Evolutionary conservation across 2,329 filamentous ascomycete species (phyloP).

Genomic region (Penicillium italicum): DNA sequence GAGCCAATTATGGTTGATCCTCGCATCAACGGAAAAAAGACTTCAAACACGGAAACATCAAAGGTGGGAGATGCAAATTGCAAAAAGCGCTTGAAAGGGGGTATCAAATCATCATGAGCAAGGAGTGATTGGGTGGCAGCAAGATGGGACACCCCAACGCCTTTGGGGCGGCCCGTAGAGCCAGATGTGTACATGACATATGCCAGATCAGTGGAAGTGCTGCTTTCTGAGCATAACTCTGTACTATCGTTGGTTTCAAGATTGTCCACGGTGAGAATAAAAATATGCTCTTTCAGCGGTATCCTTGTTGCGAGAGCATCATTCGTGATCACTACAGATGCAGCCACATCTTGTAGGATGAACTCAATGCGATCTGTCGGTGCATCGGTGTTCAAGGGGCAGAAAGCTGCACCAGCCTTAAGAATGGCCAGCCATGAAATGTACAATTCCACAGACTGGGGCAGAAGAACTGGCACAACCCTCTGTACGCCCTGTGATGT

Average conservation of each 20-base stretch:
- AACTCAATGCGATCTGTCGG: constrained; percentile 74
- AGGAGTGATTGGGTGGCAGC: constrained; percentile 78
- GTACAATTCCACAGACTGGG: constrained; percentile 75
- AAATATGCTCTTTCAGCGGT: constrained; percentile 17
- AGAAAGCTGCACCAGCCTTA: constrained; percentile 80
- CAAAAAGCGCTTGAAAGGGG: constrained; percentile 71
- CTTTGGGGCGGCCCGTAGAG: constrained; percentile 84
- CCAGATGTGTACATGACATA: constrained; percentile 95
- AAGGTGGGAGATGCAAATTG: constrained; percentile 93
- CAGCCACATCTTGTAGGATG: constrained; percentile 72
- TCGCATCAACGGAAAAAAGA: constrained; percentile 80
- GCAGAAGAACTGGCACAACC: constrained; percentile 72
- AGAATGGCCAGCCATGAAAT: constrained; percentile 72
- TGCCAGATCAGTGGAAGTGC: constrained; percentile 51
- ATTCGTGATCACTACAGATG: constrained; percentile 65
- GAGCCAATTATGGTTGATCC: constrained; percentile 71
- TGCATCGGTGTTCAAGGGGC: constrained; percentile 74
- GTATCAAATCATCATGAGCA: constrained; percentile 75
- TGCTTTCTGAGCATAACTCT: constrained; percentile 2
- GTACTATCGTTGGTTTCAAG: constrained; percentile 7
- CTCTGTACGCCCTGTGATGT: constrained; percentile 3
- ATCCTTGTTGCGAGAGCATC: constrained; percentile 21
- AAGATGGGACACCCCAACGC: constrained; percentile 74
- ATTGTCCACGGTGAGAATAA: constrained; percentile 24
- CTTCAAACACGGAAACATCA: constrained; percentile 91